Percentiles rank a stretch among this genome's conserved stretches.
Conservation (phyloP, 306 rosid species). For the Fagus crenata region DNA sequence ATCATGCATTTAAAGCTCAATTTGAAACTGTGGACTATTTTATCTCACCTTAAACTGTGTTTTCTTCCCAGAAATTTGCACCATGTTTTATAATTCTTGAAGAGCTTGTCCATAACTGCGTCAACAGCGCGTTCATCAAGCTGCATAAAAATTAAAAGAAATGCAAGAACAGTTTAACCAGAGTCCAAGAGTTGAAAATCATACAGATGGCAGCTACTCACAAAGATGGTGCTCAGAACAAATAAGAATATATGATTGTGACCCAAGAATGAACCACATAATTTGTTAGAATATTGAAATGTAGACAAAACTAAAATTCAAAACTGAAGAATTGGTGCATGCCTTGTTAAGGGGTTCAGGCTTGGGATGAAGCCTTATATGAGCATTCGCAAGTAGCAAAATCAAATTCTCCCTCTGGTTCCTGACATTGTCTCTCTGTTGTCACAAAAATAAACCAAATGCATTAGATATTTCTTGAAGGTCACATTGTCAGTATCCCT, state of each 20-base stretch:
- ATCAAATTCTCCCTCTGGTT: conserved; percentile 96
- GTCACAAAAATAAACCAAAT: conserved; percentile 35
- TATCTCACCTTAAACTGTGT: conserved; percentile 79
- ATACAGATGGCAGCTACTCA: conserved; percentile 11
- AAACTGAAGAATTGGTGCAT: conserved; percentile 26
- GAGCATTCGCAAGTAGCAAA: conserved; percentile 82
- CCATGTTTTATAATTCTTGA: conserved; percentile 88
- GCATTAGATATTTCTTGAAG: conserved; percentile 16
- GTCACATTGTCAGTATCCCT: background rate
- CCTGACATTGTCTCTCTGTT: conserved; percentile 89
- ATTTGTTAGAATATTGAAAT: background rate
- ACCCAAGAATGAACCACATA: background rate
- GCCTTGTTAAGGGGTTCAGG: conserved; percentile 96
- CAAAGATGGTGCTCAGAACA: background rate
- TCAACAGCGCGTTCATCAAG: conserved; percentile 93
- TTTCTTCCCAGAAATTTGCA: conserved; percentile 87
- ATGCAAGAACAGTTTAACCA: conserved; percentile 23
- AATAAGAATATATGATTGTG: background rate
- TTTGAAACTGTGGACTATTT: background rate
- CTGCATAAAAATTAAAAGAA: conserved; percentile 43
- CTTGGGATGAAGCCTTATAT: conserved; percentile 86
- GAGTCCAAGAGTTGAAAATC: conserved; percentile 16
- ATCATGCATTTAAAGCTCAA: conserved; percentile 19
- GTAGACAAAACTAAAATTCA: too few relatives aligned
- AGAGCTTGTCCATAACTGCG: conserved; percentile 65